Evolutionary conservation across 2,329 filamentous ascomycete species (phyloP).

Genomic region (Diaporthe eres): DNA sequence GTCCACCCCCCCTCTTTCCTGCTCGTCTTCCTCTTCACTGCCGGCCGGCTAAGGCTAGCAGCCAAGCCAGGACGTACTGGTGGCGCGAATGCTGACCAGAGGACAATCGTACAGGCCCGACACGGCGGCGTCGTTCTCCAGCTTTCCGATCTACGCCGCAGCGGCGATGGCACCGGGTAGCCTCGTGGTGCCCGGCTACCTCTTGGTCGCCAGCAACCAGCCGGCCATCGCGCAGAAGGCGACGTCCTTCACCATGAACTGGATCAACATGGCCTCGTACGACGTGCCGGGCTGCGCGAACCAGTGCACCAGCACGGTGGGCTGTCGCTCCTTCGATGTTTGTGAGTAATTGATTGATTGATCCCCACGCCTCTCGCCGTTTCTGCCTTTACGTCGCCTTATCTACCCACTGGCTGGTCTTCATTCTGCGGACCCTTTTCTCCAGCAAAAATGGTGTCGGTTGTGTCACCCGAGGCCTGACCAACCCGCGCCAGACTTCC

Average conservation of each 20-base stretch:
- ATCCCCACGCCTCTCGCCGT: neutral
- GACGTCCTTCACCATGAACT: neutral
- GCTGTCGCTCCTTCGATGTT: conserved; percentile 20
- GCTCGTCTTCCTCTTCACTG: neutral
- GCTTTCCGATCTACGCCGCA: no score
- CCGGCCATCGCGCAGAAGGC: neutral
- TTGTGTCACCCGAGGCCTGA: neutral
- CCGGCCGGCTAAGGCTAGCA: neutral
- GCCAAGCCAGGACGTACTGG: neutral
- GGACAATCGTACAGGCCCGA: neutral
- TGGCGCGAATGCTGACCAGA: neutral
- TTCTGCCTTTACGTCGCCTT: no score
- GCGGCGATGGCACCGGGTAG: neutral
- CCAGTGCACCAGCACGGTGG: neutral
- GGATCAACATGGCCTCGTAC: conserved; percentile 12
- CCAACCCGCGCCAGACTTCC: neutral
- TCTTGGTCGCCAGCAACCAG: conserved; percentile 7
- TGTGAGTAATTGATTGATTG: neutral
- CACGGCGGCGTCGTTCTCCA: neutral
- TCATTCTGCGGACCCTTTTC: no score
- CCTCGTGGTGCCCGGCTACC: neutral
- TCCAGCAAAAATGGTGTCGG: neutral
- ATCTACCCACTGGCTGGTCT: no score
- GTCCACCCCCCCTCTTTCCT: neutral
- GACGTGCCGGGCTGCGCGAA: conserved; percentile 2